phyloP scores from a whole-genome alignment of 2,329 filamentous ascomycete species.

The Colletotrichum sp. region DNA sequence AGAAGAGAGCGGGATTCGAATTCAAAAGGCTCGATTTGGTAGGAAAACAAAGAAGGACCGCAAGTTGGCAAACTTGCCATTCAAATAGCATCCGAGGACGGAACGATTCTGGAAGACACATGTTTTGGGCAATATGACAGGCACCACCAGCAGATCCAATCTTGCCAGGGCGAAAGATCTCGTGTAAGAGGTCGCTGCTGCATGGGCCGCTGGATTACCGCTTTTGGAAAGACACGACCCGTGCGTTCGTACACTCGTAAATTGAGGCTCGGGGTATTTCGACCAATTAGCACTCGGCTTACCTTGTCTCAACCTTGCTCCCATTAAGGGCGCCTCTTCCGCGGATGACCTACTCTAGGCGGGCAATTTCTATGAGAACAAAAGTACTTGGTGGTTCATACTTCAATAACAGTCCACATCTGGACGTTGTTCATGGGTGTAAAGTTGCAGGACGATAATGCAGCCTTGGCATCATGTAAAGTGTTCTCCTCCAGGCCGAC shows the following conservation, averaged over 20 bases:
- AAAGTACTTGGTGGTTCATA: not conserved
- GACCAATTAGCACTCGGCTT: not conserved
- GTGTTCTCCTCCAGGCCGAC: not conserved
- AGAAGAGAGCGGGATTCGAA: not conserved
- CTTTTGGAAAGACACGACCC: slow-evolving; percentile 3
- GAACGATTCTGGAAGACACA: not conserved
- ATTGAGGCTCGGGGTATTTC: not conserved
- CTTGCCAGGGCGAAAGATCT: not conserved
- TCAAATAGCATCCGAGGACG: not conserved
- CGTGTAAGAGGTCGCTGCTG: not conserved
- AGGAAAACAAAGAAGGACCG: not conserved
- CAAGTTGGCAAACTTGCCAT: not conserved
- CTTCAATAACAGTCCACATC: not conserved
- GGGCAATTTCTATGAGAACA: not conserved
- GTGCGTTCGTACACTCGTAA: not conserved
- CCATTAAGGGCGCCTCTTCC: not conserved
- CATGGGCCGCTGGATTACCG: not conserved
- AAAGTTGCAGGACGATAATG: not conserved
- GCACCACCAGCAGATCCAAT: not conserved
- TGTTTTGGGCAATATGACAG: not conserved
- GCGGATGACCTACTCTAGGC: not conserved
- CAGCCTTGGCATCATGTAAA: not conserved
- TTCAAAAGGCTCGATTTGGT: not conserved
- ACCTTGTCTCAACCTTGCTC: not conserved
- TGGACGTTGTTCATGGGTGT: not conserved